Evolutionary conservation across 2,329 filamentous ascomycete species (phyloP), one percentile per base, ranked within the genome.

Genomic region (Periconia sp.): DNA sequence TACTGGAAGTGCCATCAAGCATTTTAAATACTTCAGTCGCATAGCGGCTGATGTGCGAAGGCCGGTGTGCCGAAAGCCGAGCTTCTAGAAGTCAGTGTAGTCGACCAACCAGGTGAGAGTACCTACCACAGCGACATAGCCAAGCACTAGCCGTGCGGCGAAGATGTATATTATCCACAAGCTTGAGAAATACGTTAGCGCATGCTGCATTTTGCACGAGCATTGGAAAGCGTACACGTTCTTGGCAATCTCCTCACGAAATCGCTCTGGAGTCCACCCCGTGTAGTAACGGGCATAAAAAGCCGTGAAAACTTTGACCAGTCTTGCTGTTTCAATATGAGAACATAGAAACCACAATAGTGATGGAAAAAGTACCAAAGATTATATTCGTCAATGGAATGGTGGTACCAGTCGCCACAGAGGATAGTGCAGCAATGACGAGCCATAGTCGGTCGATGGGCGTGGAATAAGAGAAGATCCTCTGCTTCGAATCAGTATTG

Each of bases 81-180:
- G 57, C 63, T 67, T 20, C 31, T 13, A 45, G 6, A 18, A 27
- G 10, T 62, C 14, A 62, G 55, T 31, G 6, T 33, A 14, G 18
- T 2, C 33, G 1, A 20, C 18, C n/a, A n/a, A 13, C 15, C n/a
- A 31, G 41, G 20, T 20, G 40, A 27, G 17, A 33, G 19, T 3
- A 48, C 55, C 37, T 69, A 83, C 81, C 59, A 81, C 80, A 54
- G 82, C 81, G 17, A 82, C 61, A 56, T 85, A 85, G 0, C 77
- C 79, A n/a, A 85, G 67, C 3, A 74, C 59, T 40, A 85, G 81
- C 50, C 82, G 82, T 14, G 70, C 82, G 18, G 83, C 71, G 55
- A 85, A 85, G 1, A 86, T 73, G 61, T 84, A 85, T 14, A 85
- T 71, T 55, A 85, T 83, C 57, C 78, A 82, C 14, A 58, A 23